These are phyloP conservation scores for Cystobasidium onofrii DNA, from an alignment of 768 basidiomycete genomes.

Conservation along the genomic window DNA sequence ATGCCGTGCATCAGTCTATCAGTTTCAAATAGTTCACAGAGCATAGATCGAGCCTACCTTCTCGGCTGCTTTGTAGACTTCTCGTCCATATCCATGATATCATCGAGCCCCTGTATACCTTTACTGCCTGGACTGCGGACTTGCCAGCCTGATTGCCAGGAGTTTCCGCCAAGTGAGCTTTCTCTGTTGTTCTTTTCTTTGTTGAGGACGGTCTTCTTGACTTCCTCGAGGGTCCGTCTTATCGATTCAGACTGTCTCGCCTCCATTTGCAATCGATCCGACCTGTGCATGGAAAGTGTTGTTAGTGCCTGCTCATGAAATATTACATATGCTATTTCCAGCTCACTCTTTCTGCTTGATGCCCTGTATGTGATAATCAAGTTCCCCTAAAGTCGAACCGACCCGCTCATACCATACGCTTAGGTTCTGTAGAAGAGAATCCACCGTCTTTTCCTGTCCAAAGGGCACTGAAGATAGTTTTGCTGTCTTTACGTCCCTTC, in stretches of 20 bases:
- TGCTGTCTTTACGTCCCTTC: constrained; percentile 66
- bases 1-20: background rate
- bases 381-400: background rate
- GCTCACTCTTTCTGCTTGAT: constrained; percentile 28
- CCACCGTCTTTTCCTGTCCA: constrained; percentile 4
- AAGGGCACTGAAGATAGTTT: background rate
- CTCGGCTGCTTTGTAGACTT: background rate
- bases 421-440: background rate
- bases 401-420: constrained; percentile 10
- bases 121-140: background rate
- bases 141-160: constrained; percentile 6
- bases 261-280: background rate
- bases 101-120: background rate
- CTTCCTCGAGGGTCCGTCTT: background rate
- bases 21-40: too few species aligned
- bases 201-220: background rate
- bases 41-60: too few species aligned
- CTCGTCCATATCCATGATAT: background rate
- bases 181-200: background rate
- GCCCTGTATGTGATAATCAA: constrained; percentile 9
- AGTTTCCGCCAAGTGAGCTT: background rate
- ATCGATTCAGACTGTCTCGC: background rate
- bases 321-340: background rate
- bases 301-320: too few species aligned
- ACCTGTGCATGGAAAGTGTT: background rate